Base-by-base conservation (phyloP, 306 rosid species). In the Phaseolus lunatus region DNA sequence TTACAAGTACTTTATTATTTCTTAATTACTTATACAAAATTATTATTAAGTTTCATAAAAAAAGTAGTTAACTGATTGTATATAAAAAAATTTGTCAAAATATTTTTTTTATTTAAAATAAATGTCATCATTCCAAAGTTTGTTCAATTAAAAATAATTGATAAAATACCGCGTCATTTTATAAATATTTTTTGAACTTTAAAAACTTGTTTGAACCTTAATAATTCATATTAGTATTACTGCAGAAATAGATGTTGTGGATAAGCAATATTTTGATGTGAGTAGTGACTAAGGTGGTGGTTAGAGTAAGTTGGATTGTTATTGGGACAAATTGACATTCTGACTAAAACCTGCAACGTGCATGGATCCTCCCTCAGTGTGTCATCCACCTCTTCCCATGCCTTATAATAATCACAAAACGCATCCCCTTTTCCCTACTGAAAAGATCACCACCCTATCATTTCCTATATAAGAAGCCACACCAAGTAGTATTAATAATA, bases 321-420 rank as follows among this genome's bases (percentile, higher is more conserved):
- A 27, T 72, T 70, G 62, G 22, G 26, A 70, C 75, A 53, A 7
- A 62, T 76, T 67, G 53, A 50, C 41, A 39, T 15, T 78, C 41
- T 71, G 80, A 56, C 83, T 72, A 65, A 69, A 63, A 69, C 71
- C 67, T 62, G 71, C 83, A 45, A 57, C 70, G 39, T 78, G 75
- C 73, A 75, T 79, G 84, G 67, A 63, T 70, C 62, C 44, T 70
- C 67, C 78, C 26, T 50, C 27, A 65, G 47, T 8, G 12, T 63
- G 78, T 76, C 85, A 70, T 71, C 80, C 86, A 75, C 81, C 77
- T 72, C 75, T 43, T 44, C 67, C n/a, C 18, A 73, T 43, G 19
- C 35, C 67, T 57, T 33, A 76, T 45, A 61, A 24, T n/a, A 65
- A 72, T 78, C 62, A 66, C 43, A 44, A 22, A 49, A 63, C 47